Evolutionary conservation across 495 filamentous ascomycete genomes (phyloP).

Genomic region (Penicillium verhagenii): DNA sequence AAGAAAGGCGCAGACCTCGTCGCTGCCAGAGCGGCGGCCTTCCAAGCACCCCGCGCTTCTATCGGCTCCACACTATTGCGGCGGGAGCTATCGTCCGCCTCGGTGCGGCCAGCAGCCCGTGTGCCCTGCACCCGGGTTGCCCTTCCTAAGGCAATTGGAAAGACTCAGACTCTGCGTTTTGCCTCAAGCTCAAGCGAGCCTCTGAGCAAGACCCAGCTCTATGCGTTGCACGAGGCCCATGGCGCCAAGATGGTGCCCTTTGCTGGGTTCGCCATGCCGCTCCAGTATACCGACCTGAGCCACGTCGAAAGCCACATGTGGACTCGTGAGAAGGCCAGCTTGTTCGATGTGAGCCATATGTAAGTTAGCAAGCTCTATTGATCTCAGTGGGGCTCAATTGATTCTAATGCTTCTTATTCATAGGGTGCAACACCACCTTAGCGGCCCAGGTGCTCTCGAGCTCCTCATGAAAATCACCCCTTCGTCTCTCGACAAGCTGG

Average conservation of each 20-base stretch:
- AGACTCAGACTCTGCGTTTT: conserved; percentile 47
- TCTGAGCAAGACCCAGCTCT: conserved; percentile 70
- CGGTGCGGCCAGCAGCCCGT: conserved; percentile 26
- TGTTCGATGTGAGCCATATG: conserved; percentile 80
- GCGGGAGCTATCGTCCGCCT: conserved; percentile 36
- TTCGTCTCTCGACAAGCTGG: conserved; percentile 56
- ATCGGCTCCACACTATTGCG: conserved; percentile 39
- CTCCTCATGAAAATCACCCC: conserved; percentile 84
- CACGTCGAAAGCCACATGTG: conserved; percentile 80
- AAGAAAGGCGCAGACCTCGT: conserved; percentile 34
- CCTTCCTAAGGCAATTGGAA: conserved; percentile 17
- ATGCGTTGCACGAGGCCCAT: conserved; percentile 75
- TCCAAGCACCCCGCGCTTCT: conserved; percentile 32
- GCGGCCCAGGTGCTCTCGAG: conserved; percentile 70
- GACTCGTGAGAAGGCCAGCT: conserved; percentile 79
- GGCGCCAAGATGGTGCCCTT: conserved; percentile 98
- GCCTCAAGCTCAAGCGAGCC: conserved; percentile 56
- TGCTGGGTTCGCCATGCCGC: conserved; percentile 88
- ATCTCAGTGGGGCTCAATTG: conserved; percentile 3
- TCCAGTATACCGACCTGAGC: conserved; percentile 75
- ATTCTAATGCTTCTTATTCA: not conserved
- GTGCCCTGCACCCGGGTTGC: conserved; percentile 17
- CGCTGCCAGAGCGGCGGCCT: conserved; percentile 28
- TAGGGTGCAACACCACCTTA: conserved; percentile 70
- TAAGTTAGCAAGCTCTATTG: conserved; percentile 22